Evolutionary conservation across 1,284 basidiomycete species (phyloP).

Genomic region (Ceratobasidium sp.): DNA sequence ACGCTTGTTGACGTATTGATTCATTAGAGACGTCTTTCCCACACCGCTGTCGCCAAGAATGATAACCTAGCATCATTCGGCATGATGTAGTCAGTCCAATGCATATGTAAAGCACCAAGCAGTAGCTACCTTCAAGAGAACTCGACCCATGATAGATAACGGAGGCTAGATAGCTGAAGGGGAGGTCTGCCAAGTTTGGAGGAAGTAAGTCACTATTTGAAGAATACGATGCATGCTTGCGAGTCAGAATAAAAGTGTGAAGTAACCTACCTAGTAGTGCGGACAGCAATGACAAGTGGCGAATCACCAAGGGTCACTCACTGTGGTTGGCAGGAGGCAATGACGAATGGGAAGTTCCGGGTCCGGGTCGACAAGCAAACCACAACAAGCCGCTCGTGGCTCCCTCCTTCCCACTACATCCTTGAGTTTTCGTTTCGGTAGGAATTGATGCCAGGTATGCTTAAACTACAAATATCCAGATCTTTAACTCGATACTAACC

Average conservation of each 20-base stretch:
- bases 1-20: constrained; percentile 99
- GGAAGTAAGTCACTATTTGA: constrained; percentile 37
- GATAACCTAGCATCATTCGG: constrained; percentile 75
- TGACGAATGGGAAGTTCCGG: constrained; percentile 34
- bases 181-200: neutral
- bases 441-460: constrained; percentile 62
- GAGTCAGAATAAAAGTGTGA: neutral
- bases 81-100: neutral
- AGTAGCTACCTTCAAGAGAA: constrained; percentile 87
- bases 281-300: constrained; percentile 27
- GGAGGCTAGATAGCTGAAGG: constrained; percentile 6
- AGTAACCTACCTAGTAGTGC: constrained; percentile 25
- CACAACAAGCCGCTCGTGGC: constrained; percentile 34
- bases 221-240: constrained; percentile 18
- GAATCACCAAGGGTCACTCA: constrained; percentile 37
- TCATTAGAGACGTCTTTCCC: constrained; percentile 99
- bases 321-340: constrained; percentile 41
- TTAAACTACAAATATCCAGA: neutral
- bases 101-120: neutral
- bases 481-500: neutral
- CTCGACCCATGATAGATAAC: constrained; percentile 73
- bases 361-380: constrained; percentile 29
- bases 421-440: constrained; percentile 63
- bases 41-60: constrained; percentile 98
- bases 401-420: constrained; percentile 40